Percentiles rank a stretch among this genome's conserved stretches.
Evolutionary conservation across 331 rosid genomes (phyloP).

Genomic region (Arachis monticola): DNA sequence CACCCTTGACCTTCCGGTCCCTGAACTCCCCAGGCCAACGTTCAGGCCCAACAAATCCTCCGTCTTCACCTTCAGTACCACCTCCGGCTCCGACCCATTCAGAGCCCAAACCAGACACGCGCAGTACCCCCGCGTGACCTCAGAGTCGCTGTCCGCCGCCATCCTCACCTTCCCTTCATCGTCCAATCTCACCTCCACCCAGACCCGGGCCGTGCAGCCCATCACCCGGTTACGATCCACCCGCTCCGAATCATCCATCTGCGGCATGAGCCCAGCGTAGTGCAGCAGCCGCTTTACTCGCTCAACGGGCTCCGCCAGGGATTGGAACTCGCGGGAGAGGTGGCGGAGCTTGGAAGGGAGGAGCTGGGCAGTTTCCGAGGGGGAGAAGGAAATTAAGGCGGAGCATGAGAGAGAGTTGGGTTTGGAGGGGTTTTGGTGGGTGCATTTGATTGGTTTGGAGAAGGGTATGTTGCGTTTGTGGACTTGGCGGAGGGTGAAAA

Average conservation of each 20-base stretch:
- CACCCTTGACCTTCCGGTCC: constrained; percentile 66
- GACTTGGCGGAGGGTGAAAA: constrained; percentile 40
- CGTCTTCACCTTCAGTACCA: constrained; percentile 61
- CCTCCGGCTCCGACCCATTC: constrained; percentile 73
- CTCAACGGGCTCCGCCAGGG: constrained; percentile 64
- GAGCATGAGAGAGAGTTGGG: constrained; percentile 52
- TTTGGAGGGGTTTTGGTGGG: constrained; percentile 14
- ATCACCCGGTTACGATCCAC: constrained; percentile 82
- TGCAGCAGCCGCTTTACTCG: constrained; percentile 71
- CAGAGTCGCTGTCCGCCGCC: constrained; percentile 88
- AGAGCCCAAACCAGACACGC: constrained; percentile 75
- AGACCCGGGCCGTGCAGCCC: constrained; percentile 96
- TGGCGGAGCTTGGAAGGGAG: constrained; percentile 53
- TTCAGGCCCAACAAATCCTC: constrained; percentile 73
- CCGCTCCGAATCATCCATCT: constrained; percentile 49
- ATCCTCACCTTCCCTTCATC: constrained; percentile 68
- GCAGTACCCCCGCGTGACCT: constrained; percentile 78
- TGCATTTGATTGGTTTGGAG: constrained; percentile 48
- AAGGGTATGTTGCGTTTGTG: constrained; percentile 30
- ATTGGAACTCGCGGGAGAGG: constrained; percentile 58
- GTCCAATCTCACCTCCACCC: constrained; percentile 71
- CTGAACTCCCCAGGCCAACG: constrained; percentile 55
- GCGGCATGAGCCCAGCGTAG: constrained; percentile 55
- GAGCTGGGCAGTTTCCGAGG: constrained; percentile 43
- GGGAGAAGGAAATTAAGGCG: constrained; percentile 46